Evolutionary conservation across 768 basidiomycete species (phyloP), one percentile per base, ranked within the genome.

Genomic region (Mrakia hoshinonis): DNA sequence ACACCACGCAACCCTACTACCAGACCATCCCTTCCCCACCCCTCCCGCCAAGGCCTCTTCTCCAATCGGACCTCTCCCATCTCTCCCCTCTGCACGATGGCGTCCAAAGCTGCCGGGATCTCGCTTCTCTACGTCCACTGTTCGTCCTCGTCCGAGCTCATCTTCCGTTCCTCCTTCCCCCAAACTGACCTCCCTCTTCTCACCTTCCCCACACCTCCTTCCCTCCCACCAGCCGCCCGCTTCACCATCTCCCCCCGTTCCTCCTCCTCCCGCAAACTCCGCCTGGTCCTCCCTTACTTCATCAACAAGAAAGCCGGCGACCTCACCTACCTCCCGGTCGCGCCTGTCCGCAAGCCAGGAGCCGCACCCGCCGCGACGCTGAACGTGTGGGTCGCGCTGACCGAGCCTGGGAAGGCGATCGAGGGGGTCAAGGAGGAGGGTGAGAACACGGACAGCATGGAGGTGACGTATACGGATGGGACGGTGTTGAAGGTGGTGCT

Each of bases 191-290:
- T 20, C 31, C 20, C 55, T 60, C 55, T 31, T 31, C 55, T 34
- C 29, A 26, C 11, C 29, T 31, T 34, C 29, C 12, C 22, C 55
- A 6, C 15, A 20, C 11, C 5, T 24, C n/a, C 49, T 51, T 34
- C 12, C 55, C 20, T 20, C 20, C 34, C 10, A 15, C 10, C 58
- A 61, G 58, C 58, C 34, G 36, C 58, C 58, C 31, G 36, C 20
- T 61, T 61, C 34, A 39, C 31, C 58, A 61, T 61, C 34, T 61
- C 58, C 58, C 58, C 58, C 11, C 58, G 31, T 31, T 39, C 58
- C 31, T 1, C 22, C 11, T 61, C 58, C 5, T 31, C 15, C 36
- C 4, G 4, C 36, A 61, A 61, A 61, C 58, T 61, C 36, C 58
- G 58, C 1, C 58, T 61, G 31, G 36, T 61, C 15, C 58, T 61